Percentiles rank a stretch among this genome's conserved stretches.
Evolutionary conservation across 208 protist species (phyloP).

Genomic region (Wallacemonas rigidus): DNA sequence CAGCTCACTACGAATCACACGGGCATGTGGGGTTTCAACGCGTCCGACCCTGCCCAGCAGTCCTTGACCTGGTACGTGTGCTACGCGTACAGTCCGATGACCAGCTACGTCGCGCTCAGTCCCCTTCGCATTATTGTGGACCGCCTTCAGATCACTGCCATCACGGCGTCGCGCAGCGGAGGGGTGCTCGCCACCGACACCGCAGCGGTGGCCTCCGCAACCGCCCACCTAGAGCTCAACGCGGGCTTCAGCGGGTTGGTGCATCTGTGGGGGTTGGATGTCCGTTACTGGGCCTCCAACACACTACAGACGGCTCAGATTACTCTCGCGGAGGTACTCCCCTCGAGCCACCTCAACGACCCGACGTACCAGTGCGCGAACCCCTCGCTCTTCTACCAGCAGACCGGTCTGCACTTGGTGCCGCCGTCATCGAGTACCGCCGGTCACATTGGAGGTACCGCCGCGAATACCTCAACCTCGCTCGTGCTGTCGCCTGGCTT

Average conservation of each 20-base stretch:
- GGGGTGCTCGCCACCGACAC: conserved; percentile 7
- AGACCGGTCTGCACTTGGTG: conserved; percentile 31
- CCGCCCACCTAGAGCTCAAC: conserved; percentile 52
- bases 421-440: conserved; percentile 10
- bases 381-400: conserved; percentile 59
- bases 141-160: conserved; percentile 35
- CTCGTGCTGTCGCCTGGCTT: conserved; percentile 62
- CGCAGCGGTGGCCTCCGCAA: conserved; percentile 3
- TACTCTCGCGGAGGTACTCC: conserved; percentile 41
- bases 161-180: conserved; percentile 31
- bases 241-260: conserved; percentile 65
- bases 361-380: conserved; percentile 54
- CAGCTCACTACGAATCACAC: conserved; percentile 75
- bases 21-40: conserved; percentile 58
- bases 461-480: conserved; percentile 3
- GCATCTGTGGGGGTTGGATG: conserved; percentile 56
- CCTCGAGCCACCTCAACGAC: conserved; percentile 33
- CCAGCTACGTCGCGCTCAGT: conserved; percentile 40
- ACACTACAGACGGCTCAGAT: conserved; percentile 55
- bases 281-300: conserved; percentile 53
- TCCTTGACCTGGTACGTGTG: conserved; percentile 60
- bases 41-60: conserved; percentile 22
- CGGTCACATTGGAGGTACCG: not conserved
- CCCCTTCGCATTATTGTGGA: conserved; percentile 45
- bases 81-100: conserved; percentile 50